Percentiles rank a stretch among this genome's conserved stretches.
These are phyloP conservation scores for Diutina scorzettiae DNA, from an alignment of 1,139 yeast species.

Conservation along the genomic window DNA sequence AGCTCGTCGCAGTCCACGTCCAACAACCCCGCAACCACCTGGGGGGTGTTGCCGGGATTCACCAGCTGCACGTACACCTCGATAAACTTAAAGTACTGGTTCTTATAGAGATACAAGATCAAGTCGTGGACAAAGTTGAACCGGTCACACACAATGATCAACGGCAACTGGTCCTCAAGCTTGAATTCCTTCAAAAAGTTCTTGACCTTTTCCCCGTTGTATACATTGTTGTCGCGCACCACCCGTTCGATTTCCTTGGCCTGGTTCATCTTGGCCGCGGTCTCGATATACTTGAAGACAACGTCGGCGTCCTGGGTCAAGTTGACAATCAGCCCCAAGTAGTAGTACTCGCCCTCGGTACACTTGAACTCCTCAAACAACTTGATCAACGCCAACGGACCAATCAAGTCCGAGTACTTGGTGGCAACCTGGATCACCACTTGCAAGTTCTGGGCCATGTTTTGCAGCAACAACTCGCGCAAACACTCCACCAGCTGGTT, in stretches of 20 bases:
- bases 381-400: constrained; percentile 73
- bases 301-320: constrained; percentile 90
- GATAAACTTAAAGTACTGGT: constrained; percentile 88
- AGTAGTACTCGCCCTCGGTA: constrained; percentile 87
- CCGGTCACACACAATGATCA: constrained; percentile 93
- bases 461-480: constrained; percentile 71
- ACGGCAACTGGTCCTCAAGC: constrained; percentile 89
- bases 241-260: constrained; percentile 90
- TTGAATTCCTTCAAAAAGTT: constrained; percentile 91
- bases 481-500: constrained; percentile 87
- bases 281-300: constrained; percentile 89
- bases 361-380: constrained; percentile 90
- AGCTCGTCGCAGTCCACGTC: constrained; percentile 96
- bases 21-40: constrained; percentile 88
- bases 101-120: constrained; percentile 84
- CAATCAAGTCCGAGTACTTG: constrained; percentile 88
- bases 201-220: constrained; percentile 95
- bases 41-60: constrained; percentile 90
- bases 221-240: constrained; percentile 86
- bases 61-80: constrained; percentile 97
- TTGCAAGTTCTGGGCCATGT: constrained; percentile 81
- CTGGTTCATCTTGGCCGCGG: constrained; percentile 87
- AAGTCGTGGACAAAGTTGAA: constrained; percentile 87
- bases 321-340: constrained; percentile 86
- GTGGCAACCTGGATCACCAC: constrained; percentile 95